Evolutionary conservation across 176 grass and related monocot species (phyloP), one percentile per base, ranked within the genome.

Genomic region (Triticum timopheevii): DNA sequence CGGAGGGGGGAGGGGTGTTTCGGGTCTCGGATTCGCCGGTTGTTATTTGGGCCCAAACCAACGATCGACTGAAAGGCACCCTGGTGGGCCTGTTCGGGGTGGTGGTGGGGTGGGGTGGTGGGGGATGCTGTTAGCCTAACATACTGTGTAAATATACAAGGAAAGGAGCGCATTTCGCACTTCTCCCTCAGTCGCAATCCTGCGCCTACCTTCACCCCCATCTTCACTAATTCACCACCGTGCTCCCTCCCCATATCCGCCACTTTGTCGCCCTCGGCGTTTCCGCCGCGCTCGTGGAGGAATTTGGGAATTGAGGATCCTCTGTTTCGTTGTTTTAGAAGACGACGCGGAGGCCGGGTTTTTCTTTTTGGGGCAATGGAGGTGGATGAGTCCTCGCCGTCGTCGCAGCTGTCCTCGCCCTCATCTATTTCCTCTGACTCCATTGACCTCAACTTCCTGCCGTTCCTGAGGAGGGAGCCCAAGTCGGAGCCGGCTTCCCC

Each of bases 401-500:
- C 81, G 10, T 90, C 80, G 35, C 82, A 50, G 17, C 80, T 73
- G 16, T 87, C 81, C 36, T 93, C 88, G 72, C 30, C 73, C 44
- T 84, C 86, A 40, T 89, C 89, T 27, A 44, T 81, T 40, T 91
- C 89, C 12, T 81, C 81, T 2, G 89, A 91, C 13, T 88, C 85
- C 49, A 84, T 91, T 25, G 84, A 90, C 83, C 93, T 95, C 47
- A 90, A 93, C 80, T 87, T 96, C 67, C 31, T 88, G 17, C 85
- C 94, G 30, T 77, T 93, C 73, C 73, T 85, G 8, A 91, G 87
- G 89, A 80, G 22, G 85, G 89, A 91, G 62, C 89, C 89, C 6
- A 91, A 91, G 77, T 91, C 85, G 62, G 89, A 91, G 50, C 81
- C 84, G 17, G 81, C 47, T 58, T 76, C 86, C 22, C 91, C 87